Conservation (phyloP, 345 rosid species). For the Hevea brasiliensis region DNA sequence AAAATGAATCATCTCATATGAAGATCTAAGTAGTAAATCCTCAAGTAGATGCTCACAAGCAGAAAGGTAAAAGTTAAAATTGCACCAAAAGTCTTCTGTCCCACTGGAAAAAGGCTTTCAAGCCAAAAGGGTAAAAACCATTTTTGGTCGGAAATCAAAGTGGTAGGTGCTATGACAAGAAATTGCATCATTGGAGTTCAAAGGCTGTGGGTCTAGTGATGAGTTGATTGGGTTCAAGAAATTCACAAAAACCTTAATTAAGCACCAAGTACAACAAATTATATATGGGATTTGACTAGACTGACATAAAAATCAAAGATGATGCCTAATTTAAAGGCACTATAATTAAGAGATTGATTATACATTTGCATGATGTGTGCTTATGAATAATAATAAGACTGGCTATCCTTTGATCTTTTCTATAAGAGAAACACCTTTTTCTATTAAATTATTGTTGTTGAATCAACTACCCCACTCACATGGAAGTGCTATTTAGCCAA, state of each 20-base stretch:
- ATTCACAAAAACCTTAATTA: neutral
- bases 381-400: too few species aligned
- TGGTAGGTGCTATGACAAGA: slow-evolving; percentile 15
- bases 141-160: slow-evolving; percentile 8
- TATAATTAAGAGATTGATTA: neutral
- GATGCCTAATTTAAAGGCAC: neutral
- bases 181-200: neutral
- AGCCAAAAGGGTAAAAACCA: neutral
- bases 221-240: slow-evolving; percentile 12
- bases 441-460: too few species aligned
- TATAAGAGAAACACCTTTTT: too few species aligned
- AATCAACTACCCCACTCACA: too few species aligned
- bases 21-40: too few species aligned
- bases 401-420: too few species aligned
- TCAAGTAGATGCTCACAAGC: slow-evolving; percentile 1
- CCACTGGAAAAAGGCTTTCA: slow-evolving; percentile 17
- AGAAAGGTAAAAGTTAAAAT: neutral
- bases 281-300: neutral
- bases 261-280: slow-evolving; percentile 10
- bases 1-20: too few species aligned
- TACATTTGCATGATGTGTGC: too few species aligned
- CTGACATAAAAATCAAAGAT: neutral
- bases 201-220: slow-evolving; percentile 9
- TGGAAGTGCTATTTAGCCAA: too few species aligned
- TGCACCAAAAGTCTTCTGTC: too few species aligned